These are phyloP conservation scores for Cinnamomum micranthum DNA, from an alignment of 164 flowering plant genomes.

Conservation along the genomic window DNA sequence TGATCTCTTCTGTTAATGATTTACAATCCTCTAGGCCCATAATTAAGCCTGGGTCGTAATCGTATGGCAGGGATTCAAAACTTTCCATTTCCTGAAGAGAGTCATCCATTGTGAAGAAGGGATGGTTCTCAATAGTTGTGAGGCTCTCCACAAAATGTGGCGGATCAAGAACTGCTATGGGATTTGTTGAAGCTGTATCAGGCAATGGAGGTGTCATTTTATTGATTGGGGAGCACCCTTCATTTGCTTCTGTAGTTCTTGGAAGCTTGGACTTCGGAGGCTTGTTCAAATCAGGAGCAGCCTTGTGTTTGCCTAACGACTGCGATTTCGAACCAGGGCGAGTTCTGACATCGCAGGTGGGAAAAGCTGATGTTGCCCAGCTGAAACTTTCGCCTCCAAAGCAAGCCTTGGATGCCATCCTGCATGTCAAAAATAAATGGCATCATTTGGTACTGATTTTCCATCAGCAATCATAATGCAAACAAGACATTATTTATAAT, in stretches of 20 bases:
- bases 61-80: slow-evolving; percentile 25
- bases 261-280: slow-evolving; percentile 47
- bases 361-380: slow-evolving; percentile 58
- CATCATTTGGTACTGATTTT: not conserved
- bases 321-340: slow-evolving; percentile 41
- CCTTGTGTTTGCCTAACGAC: slow-evolving; percentile 66
- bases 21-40: slow-evolving; percentile 48
- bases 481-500: not conserved
- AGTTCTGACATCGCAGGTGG: slow-evolving; percentile 40
- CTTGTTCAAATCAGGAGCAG: slow-evolving; percentile 42
- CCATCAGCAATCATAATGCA: not conserved
- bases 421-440: slow-evolving; percentile 14
- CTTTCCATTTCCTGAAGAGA: slow-evolving; percentile 14
- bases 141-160: slow-evolving; percentile 5
- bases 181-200: slow-evolving; percentile 14
- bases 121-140: slow-evolving; percentile 6
- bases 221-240: slow-evolving; percentile 14
- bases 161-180: slow-evolving; percentile 19
- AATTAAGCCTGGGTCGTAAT: slow-evolving; percentile 32
- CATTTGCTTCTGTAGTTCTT: slow-evolving; percentile 32
- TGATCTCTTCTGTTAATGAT: slow-evolving; percentile 25
- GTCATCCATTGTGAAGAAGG: slow-evolving; percentile 9
- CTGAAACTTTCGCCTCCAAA: slow-evolving; percentile 37
- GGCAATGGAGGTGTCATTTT: slow-evolving; percentile 16
- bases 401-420: slow-evolving; percentile 50